A percentile compares a stretch with the other conserved stretches of the same genome.
Evolutionary conservation across 2,329 filamentous ascomycete genomes (phyloP).

Genomic region (Lomentospora prolificans): DNA sequence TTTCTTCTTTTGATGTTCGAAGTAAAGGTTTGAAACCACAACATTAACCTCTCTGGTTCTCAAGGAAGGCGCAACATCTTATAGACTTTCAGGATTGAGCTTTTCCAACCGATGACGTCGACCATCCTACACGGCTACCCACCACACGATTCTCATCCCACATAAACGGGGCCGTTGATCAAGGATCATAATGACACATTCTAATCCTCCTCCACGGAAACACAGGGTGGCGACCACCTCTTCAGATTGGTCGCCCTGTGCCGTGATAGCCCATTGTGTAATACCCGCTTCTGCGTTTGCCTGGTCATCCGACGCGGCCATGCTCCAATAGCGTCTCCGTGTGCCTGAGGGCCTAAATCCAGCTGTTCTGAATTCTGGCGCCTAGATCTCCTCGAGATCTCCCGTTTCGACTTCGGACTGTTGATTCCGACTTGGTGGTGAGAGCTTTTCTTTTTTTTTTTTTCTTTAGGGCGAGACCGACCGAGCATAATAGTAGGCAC

Average conservation of each 20-base stretch:
- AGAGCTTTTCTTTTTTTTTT: too few species aligned
- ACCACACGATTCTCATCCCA: not conserved
- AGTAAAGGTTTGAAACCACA: not conserved
- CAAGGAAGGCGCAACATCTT: not conserved
- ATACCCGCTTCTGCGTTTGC: not conserved
- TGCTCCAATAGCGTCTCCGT: not conserved
- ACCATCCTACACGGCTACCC: not conserved
- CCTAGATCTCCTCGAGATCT: not conserved
- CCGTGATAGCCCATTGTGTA: not conserved
- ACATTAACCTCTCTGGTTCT: not conserved
- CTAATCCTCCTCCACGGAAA: not conserved
- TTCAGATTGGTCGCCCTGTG: not conserved
- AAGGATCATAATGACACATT: not conserved
- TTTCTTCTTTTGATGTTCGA: not conserved
- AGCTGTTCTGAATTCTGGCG: not conserved
- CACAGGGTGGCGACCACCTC: not conserved
- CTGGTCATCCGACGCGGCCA: too few species aligned
- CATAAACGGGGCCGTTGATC: not conserved
- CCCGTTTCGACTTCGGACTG: not conserved
- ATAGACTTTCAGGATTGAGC: not conserved
- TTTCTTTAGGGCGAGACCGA: too few species aligned
- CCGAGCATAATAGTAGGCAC: too few species aligned
- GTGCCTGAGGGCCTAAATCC: not conserved
- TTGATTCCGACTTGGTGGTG: too few species aligned
- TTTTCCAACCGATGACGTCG: slow-evolving; percentile 4